These are phyloP conservation scores for Rhododendron henanense DNA, from an alignment of 148 eudicot species.

Conservation along the genomic window DNA sequence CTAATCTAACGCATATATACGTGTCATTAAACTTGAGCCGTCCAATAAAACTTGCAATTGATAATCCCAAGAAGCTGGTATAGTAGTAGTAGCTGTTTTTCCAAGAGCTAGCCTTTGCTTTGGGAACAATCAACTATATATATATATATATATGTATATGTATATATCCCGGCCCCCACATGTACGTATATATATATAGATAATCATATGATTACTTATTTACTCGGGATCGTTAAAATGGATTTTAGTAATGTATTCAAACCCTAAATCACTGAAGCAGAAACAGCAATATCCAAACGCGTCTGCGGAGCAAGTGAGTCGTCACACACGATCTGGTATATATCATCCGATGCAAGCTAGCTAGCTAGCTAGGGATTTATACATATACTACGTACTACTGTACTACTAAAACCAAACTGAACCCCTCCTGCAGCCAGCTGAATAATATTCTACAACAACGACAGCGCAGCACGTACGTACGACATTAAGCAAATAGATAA, in stretches of 20 bases:
- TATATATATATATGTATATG: no score
- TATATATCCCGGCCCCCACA: slow-evolving; percentile 1
- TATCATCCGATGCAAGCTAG: no score
- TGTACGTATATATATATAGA: neutral
- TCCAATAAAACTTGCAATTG: slow-evolving; percentile 13
- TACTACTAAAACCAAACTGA: no score
- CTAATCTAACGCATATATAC: no score
- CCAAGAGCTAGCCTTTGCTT: slow-evolving; percentile 37
- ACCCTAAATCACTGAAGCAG: neutral
- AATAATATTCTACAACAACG: no score
- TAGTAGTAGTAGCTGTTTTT: slow-evolving; percentile 15
- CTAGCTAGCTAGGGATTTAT: no score
- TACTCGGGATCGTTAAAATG: slow-evolving; percentile 46
- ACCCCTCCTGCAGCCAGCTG: no score
- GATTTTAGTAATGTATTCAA: slow-evolving; percentile 12
- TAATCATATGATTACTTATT: slow-evolving; percentile 14
- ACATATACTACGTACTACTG: no score
- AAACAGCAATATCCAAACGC: neutral
- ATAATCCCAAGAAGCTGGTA: slow-evolving; percentile 38
- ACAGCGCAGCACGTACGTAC: no score
- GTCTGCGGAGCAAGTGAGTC: neutral
- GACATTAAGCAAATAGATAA: no score
- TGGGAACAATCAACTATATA: slow-evolving; percentile 38
- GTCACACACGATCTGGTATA: neutral
- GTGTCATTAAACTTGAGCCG: neutral